Percentiles rank a stretch among this genome's conserved stretches.
These are phyloP conservation scores for Pestalotiopsis sp. DNA, from an alignment of 2,329 filamentous ascomycete species.

Conservation along the genomic window DNA sequence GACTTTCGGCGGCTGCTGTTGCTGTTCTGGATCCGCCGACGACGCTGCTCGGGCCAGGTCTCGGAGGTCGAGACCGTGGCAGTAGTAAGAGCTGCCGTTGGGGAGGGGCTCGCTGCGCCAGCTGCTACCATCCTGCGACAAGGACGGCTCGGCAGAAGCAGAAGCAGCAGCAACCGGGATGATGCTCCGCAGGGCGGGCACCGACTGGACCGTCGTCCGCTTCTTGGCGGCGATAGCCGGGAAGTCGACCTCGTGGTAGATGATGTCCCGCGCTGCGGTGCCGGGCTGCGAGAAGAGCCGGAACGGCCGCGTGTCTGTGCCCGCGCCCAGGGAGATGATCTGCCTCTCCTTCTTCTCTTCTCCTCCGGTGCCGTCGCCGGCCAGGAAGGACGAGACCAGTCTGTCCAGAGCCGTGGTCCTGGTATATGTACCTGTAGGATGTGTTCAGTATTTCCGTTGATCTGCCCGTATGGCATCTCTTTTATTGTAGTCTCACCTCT, in stretches of 20 bases:
- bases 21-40: slow-evolving; percentile 26
- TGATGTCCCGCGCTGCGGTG: slow-evolving; percentile 42
- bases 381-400: slow-evolving; percentile 74
- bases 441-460: slow-evolving; percentile 21
- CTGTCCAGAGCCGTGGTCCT: slow-evolving; percentile 81
- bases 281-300: slow-evolving; percentile 60
- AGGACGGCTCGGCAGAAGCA: too few species aligned
- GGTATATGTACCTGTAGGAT: slow-evolving; percentile 78
- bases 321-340: slow-evolving; percentile 89
- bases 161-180: slow-evolving; percentile 25
- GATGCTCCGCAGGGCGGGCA: slow-evolving; percentile 40
- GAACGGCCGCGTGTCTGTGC: slow-evolving; percentile 89
- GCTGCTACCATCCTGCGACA: slow-evolving; percentile 25
- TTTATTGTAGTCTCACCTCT: slow-evolving; percentile 62
- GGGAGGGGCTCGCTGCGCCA: slow-evolving; percentile 44
- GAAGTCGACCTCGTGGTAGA: slow-evolving; percentile 96
- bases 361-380: slow-evolving; percentile 26
- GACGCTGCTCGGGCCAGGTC: slow-evolving; percentile 41
- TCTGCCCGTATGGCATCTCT: neutral
- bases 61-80: slow-evolving; percentile 73
- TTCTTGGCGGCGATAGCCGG: slow-evolving; percentile 71
- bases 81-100: slow-evolving; percentile 48
- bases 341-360: slow-evolving; percentile 55
- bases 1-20: neutral
- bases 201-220: slow-evolving; percentile 53